phyloP scores from a whole-genome alignment of 192 early-diverging fungal species.

The Spizellomyces sp. region DNA sequence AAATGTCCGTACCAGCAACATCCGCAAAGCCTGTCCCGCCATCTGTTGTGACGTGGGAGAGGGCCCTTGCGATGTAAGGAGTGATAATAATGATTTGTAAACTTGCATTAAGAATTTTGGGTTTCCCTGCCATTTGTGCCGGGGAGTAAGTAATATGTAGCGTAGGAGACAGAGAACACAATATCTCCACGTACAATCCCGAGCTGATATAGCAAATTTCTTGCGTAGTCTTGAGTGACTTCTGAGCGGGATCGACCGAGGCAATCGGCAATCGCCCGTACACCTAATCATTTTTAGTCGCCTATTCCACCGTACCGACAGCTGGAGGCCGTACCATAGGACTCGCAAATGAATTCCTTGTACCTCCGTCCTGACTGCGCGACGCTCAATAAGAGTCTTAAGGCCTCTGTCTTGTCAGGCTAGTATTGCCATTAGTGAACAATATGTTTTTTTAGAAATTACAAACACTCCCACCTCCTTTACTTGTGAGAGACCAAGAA shows the following conservation, averaged over 20 bases:
- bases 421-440: conserved; percentile 16
- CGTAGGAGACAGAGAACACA: neutral
- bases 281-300: conserved; percentile 28
- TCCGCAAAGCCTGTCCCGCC: conserved; percentile 60
- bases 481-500: conserved; percentile 56
- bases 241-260: conserved; percentile 57
- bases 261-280: conserved; percentile 60
- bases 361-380: conserved; percentile 58
- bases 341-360: conserved; percentile 71
- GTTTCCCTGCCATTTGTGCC: conserved; percentile 48
- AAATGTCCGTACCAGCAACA: conserved; percentile 45
- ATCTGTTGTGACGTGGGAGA: conserved; percentile 62
- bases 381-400: conserved; percentile 51
- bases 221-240: conserved; percentile 59
- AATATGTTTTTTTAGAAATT: neutral
- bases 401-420: conserved; percentile 58
- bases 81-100: conserved; percentile 58
- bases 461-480: conserved; percentile 51
- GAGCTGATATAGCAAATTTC: conserved; percentile 56
- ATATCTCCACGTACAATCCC: conserved; percentile 41
- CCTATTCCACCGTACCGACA: too few relatives aligned
- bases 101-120: conserved; percentile 67
- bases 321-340: conserved; percentile 46
- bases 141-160: neutral
- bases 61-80: conserved; percentile 50